Evolutionary conservation across 768 basidiomycete genomes (phyloP).

Genomic region (Lactifluus piperatus): DNA sequence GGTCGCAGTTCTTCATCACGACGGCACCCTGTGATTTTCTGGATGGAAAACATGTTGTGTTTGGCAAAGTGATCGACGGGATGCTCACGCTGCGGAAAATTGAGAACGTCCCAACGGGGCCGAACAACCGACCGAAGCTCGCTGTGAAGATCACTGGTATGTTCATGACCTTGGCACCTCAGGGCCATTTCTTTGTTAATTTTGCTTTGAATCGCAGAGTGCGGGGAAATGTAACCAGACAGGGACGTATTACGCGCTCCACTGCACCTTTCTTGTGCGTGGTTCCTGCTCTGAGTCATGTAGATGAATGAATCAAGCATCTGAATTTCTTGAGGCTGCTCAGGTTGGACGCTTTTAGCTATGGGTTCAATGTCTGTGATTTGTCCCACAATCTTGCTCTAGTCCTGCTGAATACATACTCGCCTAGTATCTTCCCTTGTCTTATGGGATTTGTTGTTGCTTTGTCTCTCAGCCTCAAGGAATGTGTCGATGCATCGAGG

Average conservation of each 20-base stretch:
- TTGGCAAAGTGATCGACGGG: slow-evolving; percentile 83
- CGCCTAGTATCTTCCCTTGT: no score
- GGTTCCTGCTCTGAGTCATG: not conserved
- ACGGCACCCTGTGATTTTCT: slow-evolving; percentile 92
- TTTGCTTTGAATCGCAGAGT: slow-evolving; percentile 24
- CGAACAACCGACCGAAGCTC: slow-evolving; percentile 84
- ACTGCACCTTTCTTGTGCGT: not conserved
- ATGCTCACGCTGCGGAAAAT: slow-evolving; percentile 95
- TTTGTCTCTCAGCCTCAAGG: no score
- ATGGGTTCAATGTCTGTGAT: no score
- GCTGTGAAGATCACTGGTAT: slow-evolving; percentile 80
- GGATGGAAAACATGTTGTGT: slow-evolving; percentile 91
- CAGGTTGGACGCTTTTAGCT: no score
- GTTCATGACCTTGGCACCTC: slow-evolving; percentile 20
- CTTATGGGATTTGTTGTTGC: no score
- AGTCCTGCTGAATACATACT: no score
- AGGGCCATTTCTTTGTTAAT: not conserved
- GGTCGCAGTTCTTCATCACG: slow-evolving; percentile 85
- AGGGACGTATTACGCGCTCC: not conserved
- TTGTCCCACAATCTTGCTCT: no score
- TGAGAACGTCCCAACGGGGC: slow-evolving; percentile 89
- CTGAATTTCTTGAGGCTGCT: no score
- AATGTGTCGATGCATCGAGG: no score
- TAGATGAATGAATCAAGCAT: not conserved
- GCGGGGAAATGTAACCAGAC: slow-evolving; percentile 31